Base-by-base conservation (phyloP, 2,329 filamentous ascomycete species). In the Aspergillus sp. region DNA sequence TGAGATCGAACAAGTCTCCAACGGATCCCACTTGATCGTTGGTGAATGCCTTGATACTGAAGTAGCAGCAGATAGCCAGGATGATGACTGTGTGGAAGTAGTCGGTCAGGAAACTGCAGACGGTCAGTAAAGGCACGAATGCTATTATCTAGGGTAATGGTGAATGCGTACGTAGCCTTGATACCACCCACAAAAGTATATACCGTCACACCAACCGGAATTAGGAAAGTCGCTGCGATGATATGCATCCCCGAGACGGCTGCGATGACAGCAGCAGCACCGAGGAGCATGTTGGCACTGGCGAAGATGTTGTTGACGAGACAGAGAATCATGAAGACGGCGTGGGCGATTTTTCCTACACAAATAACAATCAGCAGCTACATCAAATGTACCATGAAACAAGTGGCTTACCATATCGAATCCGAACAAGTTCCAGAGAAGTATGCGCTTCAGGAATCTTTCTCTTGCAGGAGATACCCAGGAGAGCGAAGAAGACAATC, bases 61-160 rank as follows among this genome's bases (percentile, higher is more conserved):
- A 74, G 71, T 63, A 74, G 71, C 45, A 79, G 0, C 56, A 67
- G 19, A 80, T 73, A 22, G 79, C 73, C 1, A 77, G 68, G 17
- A 80, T 78, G 9, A 75, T 72, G 12, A 79, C 73, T 0, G 77
- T 81, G 52, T 81, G 77, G 22, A 79, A 70, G 51, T 77, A 79
- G 49, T 79, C 74, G 0, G 76, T 79, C 4, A 79, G 53, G 46
- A 70, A 70, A 0, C 64, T 70, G 20, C 20, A 22, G 20, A 22
- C 4, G 5, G 20, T 22, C 20, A 22, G 20, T 22, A 4, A 22
- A 22, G 5, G 5, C 20, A 22, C 20, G 20, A 22, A 39, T 46
- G 13, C 22, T 39, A 3, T 7, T 6, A 22, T 7, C 10, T 7
- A 3, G 3, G 17, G 4, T 22, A 25, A 25, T 22, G 10, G 3